A percentile compares a stretch with the other conserved stretches of the same genome.
Evolutionary conservation across 2,329 filamentous ascomycete species (phyloP).

Genomic region (Leptographium lundbergii): DNA sequence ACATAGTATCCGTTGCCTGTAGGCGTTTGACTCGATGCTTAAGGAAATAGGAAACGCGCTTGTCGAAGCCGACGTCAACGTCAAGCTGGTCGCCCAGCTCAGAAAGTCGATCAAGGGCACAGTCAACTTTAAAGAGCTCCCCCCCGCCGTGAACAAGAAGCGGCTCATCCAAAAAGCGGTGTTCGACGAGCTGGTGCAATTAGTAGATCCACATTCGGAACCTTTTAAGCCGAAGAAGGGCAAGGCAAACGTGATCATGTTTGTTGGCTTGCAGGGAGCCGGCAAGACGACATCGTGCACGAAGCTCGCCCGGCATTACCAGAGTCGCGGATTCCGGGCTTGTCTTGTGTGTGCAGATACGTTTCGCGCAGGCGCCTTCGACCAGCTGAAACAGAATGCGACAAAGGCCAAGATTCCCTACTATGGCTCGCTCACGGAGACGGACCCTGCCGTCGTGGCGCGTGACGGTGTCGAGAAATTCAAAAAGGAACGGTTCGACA

Average conservation of each 20-base stretch:
- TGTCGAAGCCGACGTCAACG: constrained; percentile 93
- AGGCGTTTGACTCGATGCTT: constrained; percentile 96
- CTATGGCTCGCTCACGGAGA: constrained; percentile 92
- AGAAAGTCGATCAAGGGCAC: constrained; percentile 83
- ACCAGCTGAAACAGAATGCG: constrained; percentile 97
- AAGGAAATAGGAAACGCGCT: constrained; percentile 96
- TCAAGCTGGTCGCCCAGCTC: constrained; percentile 79
- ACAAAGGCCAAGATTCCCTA: constrained; percentile 99
- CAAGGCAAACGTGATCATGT: constrained; percentile 96
- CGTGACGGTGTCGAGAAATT: constrained; percentile 97
- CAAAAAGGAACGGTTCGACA: constrained; percentile 95
- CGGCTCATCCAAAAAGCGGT: constrained; percentile 95
- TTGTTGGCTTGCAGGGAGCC: constrained; percentile 92
- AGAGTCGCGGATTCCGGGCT: constrained; percentile 81
- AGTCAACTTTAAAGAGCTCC: constrained; percentile 91
- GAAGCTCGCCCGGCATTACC: constrained; percentile 89
- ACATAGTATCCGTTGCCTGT: neutral
- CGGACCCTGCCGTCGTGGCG: constrained; percentile 85
- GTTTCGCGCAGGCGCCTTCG: constrained; percentile 95
- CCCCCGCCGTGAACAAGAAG: constrained; percentile 92
- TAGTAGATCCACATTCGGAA: constrained; percentile 90
- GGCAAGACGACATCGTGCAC: constrained; percentile 98
- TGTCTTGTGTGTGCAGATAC: constrained; percentile 96
- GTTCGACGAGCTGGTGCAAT: constrained; percentile 89
- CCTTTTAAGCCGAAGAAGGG: constrained; percentile 96